A percentile compares a stretch with the other conserved stretches of the same genome.
Evolutionary conservation across 2,329 filamentous ascomycete genomes (phyloP).

Genomic region (Xylogone sp.): DNA sequence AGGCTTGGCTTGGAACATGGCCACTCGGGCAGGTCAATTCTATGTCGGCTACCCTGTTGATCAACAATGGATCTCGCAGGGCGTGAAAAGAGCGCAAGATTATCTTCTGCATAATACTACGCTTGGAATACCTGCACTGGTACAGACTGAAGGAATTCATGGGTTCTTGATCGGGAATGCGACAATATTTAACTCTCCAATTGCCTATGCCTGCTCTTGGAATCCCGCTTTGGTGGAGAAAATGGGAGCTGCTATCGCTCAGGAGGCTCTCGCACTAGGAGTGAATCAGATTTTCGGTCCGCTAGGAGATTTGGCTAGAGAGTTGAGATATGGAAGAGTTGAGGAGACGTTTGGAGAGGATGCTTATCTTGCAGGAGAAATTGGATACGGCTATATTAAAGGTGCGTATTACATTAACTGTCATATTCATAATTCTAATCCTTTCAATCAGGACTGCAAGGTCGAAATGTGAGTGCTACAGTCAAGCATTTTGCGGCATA

Average conservation of each 20-base stretch:
- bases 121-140: conserved; percentile 67
- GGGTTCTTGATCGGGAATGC: conserved; percentile 69
- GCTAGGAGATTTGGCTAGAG: conserved; percentile 65
- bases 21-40: conserved; percentile 48
- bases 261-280: conserved; percentile 63
- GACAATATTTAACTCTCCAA: conserved; percentile 76
- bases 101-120: conserved; percentile 65
- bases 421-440: conserved; percentile 21
- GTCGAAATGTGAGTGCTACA: conserved; percentile 62
- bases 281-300: conserved; percentile 73
- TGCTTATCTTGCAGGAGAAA: conserved; percentile 61
- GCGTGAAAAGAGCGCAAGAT: conserved; percentile 63
- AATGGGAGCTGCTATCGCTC: conserved; percentile 63
- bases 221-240: conserved; percentile 60
- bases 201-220: conserved; percentile 68
- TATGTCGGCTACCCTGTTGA: conserved; percentile 67
- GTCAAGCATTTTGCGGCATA: conserved; percentile 75
- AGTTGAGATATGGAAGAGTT: conserved; percentile 67
- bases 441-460: conserved; percentile 55
- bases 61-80: conserved; percentile 59
- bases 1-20: conserved; percentile 64
- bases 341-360: conserved; percentile 74
- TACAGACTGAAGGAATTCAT: conserved; percentile 73
- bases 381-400: conserved; percentile 56
- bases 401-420: conserved; percentile 45